These are phyloP conservation scores for Kokia cookei DNA, from an alignment of 441 rosid species.

Conservation along the genomic window DNA sequence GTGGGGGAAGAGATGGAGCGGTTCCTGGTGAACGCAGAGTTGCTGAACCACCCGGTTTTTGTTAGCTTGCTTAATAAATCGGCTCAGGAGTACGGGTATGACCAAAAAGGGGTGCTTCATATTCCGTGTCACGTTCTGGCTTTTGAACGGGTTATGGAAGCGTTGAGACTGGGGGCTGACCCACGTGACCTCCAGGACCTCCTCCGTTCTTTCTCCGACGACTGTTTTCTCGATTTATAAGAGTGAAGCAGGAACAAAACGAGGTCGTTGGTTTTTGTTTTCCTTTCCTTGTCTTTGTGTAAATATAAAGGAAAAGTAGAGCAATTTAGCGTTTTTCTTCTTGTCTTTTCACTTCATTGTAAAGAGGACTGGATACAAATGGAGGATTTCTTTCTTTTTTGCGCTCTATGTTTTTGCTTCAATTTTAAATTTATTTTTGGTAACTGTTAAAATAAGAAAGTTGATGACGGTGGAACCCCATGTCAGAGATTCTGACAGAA, in stretches of 20 bases:
- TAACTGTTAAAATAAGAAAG: neutral
- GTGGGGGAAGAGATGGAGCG: slow-evolving; percentile 93
- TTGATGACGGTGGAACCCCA: neutral
- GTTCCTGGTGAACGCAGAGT: slow-evolving; percentile 73
- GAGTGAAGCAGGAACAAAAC: neutral
- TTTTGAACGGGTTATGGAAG: slow-evolving; percentile 56
- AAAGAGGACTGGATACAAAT: slow-evolving; percentile 4
- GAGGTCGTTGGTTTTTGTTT: neutral
- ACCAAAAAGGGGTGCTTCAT: slow-evolving; percentile 80
- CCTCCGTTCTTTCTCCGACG: slow-evolving; percentile 25
- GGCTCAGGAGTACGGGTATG: slow-evolving; percentile 89
- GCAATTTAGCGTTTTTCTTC: neutral
- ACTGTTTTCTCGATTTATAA: slow-evolving; percentile 2
- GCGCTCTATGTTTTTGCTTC: neutral
- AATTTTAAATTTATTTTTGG: neutral
- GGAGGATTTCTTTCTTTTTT: neutral
- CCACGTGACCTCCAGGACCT: slow-evolving; percentile 43
- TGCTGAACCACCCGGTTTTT: slow-evolving; percentile 78
- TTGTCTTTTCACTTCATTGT: neutral
- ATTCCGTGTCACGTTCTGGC: slow-evolving; percentile 77
- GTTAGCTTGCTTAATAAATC: slow-evolving; percentile 62
- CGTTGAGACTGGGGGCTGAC: slow-evolving; percentile 49
- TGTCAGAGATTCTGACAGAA: neutral
- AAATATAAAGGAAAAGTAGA: slow-evolving; percentile 8
- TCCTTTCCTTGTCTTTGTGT: slow-evolving; percentile 3